Base-by-base conservation (phyloP, 768 basidiomycete genomes). In the Suillus hirtellus region DNA sequence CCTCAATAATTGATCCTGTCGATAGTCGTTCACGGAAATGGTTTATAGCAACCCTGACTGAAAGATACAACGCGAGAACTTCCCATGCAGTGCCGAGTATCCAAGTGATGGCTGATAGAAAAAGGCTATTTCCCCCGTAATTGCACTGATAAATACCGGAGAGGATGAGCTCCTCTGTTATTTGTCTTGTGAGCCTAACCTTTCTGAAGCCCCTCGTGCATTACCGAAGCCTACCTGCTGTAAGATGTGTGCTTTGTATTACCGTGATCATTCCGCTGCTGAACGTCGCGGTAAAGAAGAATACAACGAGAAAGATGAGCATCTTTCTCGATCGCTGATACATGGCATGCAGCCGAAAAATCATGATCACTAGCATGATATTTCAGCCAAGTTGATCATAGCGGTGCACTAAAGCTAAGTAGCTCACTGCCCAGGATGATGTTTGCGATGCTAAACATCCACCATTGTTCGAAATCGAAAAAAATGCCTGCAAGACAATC, bases 61-160 rank as follows among this genome's bases (percentile, higher is more conserved):
- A 24, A 49, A 49, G 24, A 49, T 14, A 27, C 17, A 52, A 31
- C 4, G 50, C 27, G 31, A 34, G 31, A 7, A 6, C 17, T 19
- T 52, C 50, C 50, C 50, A 52, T 52, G 10, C 15, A 52, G 50
- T 52, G 31, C 50, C 24, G 31, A 52, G 27, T 34, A 52, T 34
- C 50, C 50, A 52, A 31, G 50, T 31, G 27, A 34, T 10, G 9
- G 17, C 31, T 27, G 9, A 17, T 52, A 34, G 50, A 52, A 5
- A 9, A 4, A 2, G 0, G 17, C 4, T 11, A 9, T 1, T 19
- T 10, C 15, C 17, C 3, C 4, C 5, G 31, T 6, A 31, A 31
- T 31, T 0, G 17, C 50, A 52, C 17, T 15, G 24, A 49, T 15
- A 49, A 24, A 24, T 27, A 27, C 24, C 47, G 8, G 47, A 49